Percentiles rank a stretch among this genome's conserved stretches.
Conservation (phyloP, 2,329 filamentous ascomycete species). For the Arthrobotrys conoides region DNA sequence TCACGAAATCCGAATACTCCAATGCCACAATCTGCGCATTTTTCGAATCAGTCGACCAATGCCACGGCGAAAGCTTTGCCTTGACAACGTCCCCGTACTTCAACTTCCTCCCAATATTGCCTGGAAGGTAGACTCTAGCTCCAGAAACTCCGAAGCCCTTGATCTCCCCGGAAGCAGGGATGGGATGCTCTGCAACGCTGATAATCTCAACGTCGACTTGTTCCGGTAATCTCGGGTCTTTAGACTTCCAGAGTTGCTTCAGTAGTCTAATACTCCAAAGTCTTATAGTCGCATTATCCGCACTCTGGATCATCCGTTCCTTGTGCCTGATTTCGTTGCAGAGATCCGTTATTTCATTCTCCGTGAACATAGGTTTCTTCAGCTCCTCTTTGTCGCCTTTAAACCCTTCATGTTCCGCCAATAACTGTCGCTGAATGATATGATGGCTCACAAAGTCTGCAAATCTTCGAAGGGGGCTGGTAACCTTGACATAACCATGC, state of each 20-base stretch:
- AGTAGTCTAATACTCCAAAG: slow-evolving; percentile 49
- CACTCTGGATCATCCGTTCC: slow-evolving; percentile 31
- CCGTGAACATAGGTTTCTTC: slow-evolving; percentile 51
- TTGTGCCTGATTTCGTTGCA: slow-evolving; percentile 42
- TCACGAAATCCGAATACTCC: slow-evolving; percentile 49
- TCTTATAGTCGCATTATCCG: slow-evolving; percentile 22
- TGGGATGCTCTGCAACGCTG: slow-evolving; percentile 33
- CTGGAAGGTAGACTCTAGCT: slow-evolving; percentile 43
- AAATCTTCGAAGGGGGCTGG: slow-evolving; percentile 77
- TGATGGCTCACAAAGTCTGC: slow-evolving; percentile 76
- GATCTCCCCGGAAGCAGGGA: slow-evolving; percentile 32
- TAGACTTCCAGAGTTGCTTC: slow-evolving; percentile 32
- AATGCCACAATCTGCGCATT: slow-evolving; percentile 51
- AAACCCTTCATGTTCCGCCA: slow-evolving; percentile 60
- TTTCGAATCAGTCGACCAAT: slow-evolving; percentile 49
- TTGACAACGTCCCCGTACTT: slow-evolving; percentile 51
- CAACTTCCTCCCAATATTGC: slow-evolving; percentile 29
- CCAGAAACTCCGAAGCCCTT: slow-evolving; percentile 27
- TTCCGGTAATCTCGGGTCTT: slow-evolving; percentile 18
- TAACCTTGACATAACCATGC: slow-evolving; percentile 75
- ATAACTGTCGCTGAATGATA: slow-evolving; percentile 75
- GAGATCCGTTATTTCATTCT: slow-evolving; percentile 56
- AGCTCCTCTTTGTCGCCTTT: slow-evolving; percentile 56
- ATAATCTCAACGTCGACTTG: slow-evolving; percentile 43
- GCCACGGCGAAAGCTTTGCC: slow-evolving; percentile 33